These are phyloP conservation scores for Didymella exigua DNA, from an alignment of 2,329 filamentous ascomycete species.

Conservation along the genomic window DNA sequence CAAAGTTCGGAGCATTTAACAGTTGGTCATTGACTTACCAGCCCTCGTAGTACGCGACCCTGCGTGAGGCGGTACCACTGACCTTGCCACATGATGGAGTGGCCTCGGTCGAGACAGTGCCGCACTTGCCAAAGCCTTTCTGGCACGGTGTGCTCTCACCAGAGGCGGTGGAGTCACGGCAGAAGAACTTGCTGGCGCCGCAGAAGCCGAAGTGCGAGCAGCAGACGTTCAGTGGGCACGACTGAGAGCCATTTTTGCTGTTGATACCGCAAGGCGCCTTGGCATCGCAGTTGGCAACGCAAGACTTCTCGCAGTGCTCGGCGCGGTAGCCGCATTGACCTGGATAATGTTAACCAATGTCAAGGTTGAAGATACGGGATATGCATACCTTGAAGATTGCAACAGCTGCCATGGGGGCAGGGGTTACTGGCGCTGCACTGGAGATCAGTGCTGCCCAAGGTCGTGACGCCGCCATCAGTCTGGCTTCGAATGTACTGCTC, in stretches of 20 bases:
- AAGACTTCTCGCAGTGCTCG: conserved; percentile 22
- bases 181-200: conserved; percentile 38
- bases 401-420: conserved; percentile 20
- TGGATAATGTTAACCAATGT: background rate
- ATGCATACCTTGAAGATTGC: conserved; percentile 16
- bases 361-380: background rate
- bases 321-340: conserved; percentile 20
- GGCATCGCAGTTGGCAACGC: conserved; percentile 47
- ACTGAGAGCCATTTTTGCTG: conserved; percentile 13
- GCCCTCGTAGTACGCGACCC: conserved; percentile 29
- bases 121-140: conserved; percentile 16
- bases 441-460: background rate
- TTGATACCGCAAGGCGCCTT: conserved; percentile 46
- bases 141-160: conserved; percentile 9
- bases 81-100: conserved; percentile 19
- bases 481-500: conserved; percentile 21
- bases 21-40: conserved; percentile 15
- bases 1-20: background rate
- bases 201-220: conserved; percentile 49
- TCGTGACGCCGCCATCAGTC: conserved; percentile 1
- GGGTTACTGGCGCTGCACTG: conserved; percentile 15
- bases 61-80: conserved; percentile 23
- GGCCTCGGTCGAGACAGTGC: background rate
- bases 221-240: conserved; percentile 24
- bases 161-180: conserved; percentile 5